These are phyloP conservation scores for Sporothrix inflata DNA, from an alignment of 2,329 filamentous ascomycete species.

Conservation along the genomic window DNA sequence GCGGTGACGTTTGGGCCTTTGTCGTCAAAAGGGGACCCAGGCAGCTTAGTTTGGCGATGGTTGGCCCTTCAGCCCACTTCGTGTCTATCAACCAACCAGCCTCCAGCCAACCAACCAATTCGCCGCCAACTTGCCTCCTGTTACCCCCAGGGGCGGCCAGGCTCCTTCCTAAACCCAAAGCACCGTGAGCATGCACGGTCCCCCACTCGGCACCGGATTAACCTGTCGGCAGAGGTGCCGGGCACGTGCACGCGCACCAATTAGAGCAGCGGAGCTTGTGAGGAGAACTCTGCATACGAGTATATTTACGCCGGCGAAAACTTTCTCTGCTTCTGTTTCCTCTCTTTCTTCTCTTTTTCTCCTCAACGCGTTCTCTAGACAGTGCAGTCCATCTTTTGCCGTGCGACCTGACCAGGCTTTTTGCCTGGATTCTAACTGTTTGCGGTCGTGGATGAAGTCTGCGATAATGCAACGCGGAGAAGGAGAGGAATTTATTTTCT, in stretches of 20 bases:
- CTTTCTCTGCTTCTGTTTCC: constrained; percentile 29
- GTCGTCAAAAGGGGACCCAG: constrained; percentile 23
- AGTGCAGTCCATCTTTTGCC: constrained; percentile 74
- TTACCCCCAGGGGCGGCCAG: constrained; percentile 1
- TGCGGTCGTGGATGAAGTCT: constrained; percentile 64
- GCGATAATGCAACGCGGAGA: constrained; percentile 65
- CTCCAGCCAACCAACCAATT: neutral
- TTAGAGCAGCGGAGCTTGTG: neutral
- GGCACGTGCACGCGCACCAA: constrained; percentile 22
- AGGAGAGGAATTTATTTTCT: constrained; percentile 43
- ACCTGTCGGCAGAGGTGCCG: neutral
- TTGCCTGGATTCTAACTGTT: constrained; percentile 61
- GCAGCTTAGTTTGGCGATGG: constrained; percentile 22
- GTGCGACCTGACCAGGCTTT: constrained; percentile 65
- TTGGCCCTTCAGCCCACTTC: constrained; percentile 24
- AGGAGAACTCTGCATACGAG: neutral
- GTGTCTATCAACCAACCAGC: neutral
- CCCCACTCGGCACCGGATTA: constrained; percentile 17
- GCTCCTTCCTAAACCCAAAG: constrained; percentile 2
- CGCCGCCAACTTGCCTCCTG: neutral
- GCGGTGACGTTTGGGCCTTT: constrained; percentile 22
- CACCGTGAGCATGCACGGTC: neutral
- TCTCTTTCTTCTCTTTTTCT: constrained; percentile 25
- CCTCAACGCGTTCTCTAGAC: constrained; percentile 77
- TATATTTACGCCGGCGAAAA: constrained; percentile 28